These are phyloP conservation scores for Exophiala calicioides DNA, from an alignment of 2,329 filamentous ascomycete genomes.

Conservation along the genomic window DNA sequence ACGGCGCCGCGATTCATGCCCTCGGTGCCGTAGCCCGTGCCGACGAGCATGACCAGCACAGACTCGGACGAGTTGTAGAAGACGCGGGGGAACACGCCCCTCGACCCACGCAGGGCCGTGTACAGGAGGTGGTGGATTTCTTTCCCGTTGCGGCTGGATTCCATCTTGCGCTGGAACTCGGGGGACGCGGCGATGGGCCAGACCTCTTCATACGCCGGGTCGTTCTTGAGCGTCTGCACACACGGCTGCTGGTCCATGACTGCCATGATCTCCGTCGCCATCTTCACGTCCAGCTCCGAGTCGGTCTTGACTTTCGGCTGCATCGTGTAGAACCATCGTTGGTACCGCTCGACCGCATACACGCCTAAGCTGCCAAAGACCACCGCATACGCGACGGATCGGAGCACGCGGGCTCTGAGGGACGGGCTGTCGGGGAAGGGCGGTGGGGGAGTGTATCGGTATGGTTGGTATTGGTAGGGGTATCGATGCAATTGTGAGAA, in stretches of 20 bases:
- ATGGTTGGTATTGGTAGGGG: not conserved
- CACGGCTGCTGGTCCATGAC: not conserved
- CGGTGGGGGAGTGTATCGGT: not conserved
- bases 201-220: slow-evolving; percentile 3
- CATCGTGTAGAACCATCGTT: not conserved
- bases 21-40: not conserved
- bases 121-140: slow-evolving; percentile 2
- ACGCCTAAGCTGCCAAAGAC: not conserved
- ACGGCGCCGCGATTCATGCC: not conserved
- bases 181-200: not conserved
- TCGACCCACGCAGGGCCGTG: not conserved
- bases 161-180: not conserved
- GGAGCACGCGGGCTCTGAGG: not conserved
- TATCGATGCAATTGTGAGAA: slow-evolving; percentile 3
- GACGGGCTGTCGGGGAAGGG: not conserved
- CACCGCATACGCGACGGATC: not conserved
- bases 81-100: not conserved
- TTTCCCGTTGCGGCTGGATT: not conserved
- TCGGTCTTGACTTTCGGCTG: slow-evolving; percentile 1
- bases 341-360: not conserved
- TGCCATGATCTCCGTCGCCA: not conserved
- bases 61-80: not conserved
- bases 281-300: not conserved
- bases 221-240: not conserved
- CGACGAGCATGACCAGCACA: slow-evolving; percentile 6